These are phyloP conservation scores for Hanseniaspora taiwanica DNA, from an alignment of 805 yeast genomes.

Conservation along the genomic window DNA sequence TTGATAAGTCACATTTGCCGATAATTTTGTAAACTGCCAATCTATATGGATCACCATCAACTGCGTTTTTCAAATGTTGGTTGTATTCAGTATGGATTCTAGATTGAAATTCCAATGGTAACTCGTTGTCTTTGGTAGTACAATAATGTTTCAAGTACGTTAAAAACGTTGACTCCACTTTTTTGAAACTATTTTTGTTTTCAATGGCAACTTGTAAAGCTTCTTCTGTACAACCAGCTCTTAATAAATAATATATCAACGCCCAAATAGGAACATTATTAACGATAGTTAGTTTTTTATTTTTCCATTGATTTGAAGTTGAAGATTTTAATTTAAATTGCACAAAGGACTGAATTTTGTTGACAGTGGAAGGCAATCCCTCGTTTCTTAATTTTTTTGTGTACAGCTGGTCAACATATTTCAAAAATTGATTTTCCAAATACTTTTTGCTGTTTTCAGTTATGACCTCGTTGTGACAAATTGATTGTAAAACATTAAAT, in stretches of 20 bases:
- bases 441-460: slow-evolving; percentile 42
- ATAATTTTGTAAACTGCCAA: slow-evolving; percentile 81
- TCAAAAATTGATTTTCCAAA: slow-evolving; percentile 67
- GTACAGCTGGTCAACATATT: slow-evolving; percentile 55
- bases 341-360: slow-evolving; percentile 55
- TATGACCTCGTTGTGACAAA: slow-evolving; percentile 24
- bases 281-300: slow-evolving; percentile 45
- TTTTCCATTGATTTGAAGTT: slow-evolving; percentile 33
- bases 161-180: slow-evolving; percentile 76
- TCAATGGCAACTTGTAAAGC: slow-evolving; percentile 56
- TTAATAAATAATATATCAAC: slow-evolving; percentile 62
- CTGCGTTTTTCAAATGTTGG: slow-evolving; percentile 59
- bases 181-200: slow-evolving; percentile 61
- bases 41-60: slow-evolving; percentile 74
- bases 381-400: slow-evolving; percentile 39
- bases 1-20: slow-evolving; percentile 71
- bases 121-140: slow-evolving; percentile 35
- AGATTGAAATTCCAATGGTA: slow-evolving; percentile 56
- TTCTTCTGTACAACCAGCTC: slow-evolving; percentile 73
- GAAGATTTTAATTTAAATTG: slow-evolving; percentile 32
- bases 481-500: slow-evolving; percentile 2
- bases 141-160: slow-evolving; percentile 61
- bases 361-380: slow-evolving; percentile 59
- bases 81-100: slow-evolving; percentile 69
- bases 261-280: slow-evolving; percentile 96